These are phyloP conservation scores for Lichtheimia corymbifera DNA, from an alignment of 371 early-diverging fungal species.

Conservation along the genomic window DNA sequence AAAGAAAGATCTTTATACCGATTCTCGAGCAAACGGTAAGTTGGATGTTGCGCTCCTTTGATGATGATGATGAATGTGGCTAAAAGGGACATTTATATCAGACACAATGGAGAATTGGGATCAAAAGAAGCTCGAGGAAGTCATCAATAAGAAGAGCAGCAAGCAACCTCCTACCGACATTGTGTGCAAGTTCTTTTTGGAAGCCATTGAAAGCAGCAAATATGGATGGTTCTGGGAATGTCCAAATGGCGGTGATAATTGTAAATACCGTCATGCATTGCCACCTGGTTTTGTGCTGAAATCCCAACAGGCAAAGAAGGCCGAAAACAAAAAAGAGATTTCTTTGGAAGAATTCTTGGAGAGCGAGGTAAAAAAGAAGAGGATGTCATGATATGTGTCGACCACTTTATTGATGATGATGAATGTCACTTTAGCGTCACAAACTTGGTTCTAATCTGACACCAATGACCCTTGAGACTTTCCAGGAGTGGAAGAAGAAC, in stretches of 20 bases:
- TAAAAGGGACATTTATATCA: constrained; percentile 14
- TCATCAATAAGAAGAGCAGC: constrained; percentile 82
- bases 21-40: constrained; percentile 55
- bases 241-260: constrained; percentile 85
- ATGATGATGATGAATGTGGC: background rate
- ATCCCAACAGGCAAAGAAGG: constrained; percentile 78
- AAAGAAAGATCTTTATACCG: constrained; percentile 94
- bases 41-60: too few species aligned
- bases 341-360: constrained; percentile 97
- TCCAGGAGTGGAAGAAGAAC: constrained; percentile 94
- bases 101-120: constrained; percentile 98
- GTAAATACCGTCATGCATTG: constrained; percentile 96
- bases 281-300: constrained; percentile 98
- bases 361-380: constrained; percentile 67
- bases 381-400: background rate
- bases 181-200: constrained; percentile 99
- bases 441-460: constrained; percentile 92
- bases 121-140: constrained; percentile 87
- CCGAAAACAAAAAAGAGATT: constrained; percentile 80
- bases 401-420: background rate
- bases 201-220: constrained; percentile 96
- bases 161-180: constrained; percentile 94
- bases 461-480: constrained; percentile 95
- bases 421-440: constrained; percentile 71
- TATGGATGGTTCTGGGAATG: constrained; percentile 99